These are phyloP conservation scores for Fusarium xylarioides DNA, from an alignment of 2,329 filamentous ascomycete species.

Conservation along the genomic window DNA sequence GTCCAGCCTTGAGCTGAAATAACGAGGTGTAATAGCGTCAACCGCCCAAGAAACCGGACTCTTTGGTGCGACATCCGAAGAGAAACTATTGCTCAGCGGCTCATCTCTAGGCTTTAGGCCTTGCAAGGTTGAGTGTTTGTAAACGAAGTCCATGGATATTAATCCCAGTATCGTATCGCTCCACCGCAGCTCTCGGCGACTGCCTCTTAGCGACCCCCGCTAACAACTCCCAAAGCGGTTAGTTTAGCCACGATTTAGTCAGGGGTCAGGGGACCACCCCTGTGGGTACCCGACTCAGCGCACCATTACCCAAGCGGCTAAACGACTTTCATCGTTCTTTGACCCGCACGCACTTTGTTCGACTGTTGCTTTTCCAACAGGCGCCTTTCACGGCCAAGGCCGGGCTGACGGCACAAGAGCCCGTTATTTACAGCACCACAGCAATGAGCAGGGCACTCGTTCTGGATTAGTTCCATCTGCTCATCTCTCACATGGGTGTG, in stretches of 20 bases:
- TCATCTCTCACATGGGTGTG: conserved; percentile 6
- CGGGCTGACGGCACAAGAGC: conserved; percentile 22
- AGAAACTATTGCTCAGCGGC: conserved; percentile 2
- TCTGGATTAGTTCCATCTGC: conserved; percentile 20
- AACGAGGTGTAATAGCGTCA: background rate
- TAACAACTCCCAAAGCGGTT: background rate
- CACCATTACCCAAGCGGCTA: conserved; percentile 14
- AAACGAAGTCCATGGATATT: background rate
- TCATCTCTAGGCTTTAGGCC: background rate
- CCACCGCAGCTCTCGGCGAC: conserved; percentile 26
- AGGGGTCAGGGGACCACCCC: conserved; percentile 15
- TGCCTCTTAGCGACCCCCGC: conserved; percentile 9
- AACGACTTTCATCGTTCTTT: conserved; percentile 7
- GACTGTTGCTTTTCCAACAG: conserved; percentile 4
- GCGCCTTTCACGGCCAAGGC: conserved; percentile 15
- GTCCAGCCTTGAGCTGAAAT: conserved; percentile 5
- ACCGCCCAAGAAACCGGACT: background rate
- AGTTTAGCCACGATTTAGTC: conserved; percentile 7
- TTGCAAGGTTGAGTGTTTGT: background rate
- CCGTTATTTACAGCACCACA: conserved; percentile 11
- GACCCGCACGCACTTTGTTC: conserved; percentile 19
- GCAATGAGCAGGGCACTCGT: background rate
- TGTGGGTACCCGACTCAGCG: background rate
- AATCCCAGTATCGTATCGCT: conserved; percentile 14
- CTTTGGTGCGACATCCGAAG: conserved; percentile 23